Conservation (phyloP, 768 basidiomycete genomes). For the Mycena indigotica region DNA sequence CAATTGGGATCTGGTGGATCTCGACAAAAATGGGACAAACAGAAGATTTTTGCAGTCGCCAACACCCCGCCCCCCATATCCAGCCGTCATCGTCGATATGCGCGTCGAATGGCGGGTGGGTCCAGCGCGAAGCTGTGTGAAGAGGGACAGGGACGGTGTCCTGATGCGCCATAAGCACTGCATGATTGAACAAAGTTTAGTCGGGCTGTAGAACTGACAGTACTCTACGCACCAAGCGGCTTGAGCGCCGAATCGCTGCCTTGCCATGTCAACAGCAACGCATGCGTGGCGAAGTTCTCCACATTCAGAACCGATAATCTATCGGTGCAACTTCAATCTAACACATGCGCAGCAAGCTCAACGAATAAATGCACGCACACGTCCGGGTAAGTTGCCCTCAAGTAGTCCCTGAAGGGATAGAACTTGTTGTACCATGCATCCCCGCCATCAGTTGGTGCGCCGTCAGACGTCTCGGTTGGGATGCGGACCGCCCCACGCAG, state of each 20-base stretch:
- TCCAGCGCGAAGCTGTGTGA: constrained; percentile 45
- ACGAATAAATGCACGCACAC: too few species aligned
- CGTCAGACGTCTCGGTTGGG: constrained; percentile 48
- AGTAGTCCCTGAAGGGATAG: constrained; percentile 38
- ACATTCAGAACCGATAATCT: background rate
- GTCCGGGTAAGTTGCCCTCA: constrained; percentile 48
- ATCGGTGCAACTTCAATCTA: background rate
- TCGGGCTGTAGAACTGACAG: constrained; percentile 31
- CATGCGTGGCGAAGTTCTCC: constrained; percentile 55
- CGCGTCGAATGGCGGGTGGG: constrained; percentile 50
- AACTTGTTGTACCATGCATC: constrained; percentile 46
- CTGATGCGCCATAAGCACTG: constrained; percentile 19
- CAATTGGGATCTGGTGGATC: too few species aligned
- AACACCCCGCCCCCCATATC: constrained; percentile 55
- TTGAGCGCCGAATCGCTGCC: constrained; percentile 50
- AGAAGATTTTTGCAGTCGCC: constrained; percentile 32
- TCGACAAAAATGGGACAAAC: background rate
- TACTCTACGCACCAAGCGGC: constrained; percentile 45
- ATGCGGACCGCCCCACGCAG: constrained; percentile 31
- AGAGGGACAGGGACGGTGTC: constrained; percentile 57
- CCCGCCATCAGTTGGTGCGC: constrained; percentile 41
- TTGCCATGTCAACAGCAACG: constrained; percentile 57
- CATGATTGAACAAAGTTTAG: constrained; percentile 10
- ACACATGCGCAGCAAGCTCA: background rate
- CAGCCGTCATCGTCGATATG: constrained; percentile 38